phyloP scores from a whole-genome alignment of 75 land plant genomes.

The Gnetum montanum region DNA sequence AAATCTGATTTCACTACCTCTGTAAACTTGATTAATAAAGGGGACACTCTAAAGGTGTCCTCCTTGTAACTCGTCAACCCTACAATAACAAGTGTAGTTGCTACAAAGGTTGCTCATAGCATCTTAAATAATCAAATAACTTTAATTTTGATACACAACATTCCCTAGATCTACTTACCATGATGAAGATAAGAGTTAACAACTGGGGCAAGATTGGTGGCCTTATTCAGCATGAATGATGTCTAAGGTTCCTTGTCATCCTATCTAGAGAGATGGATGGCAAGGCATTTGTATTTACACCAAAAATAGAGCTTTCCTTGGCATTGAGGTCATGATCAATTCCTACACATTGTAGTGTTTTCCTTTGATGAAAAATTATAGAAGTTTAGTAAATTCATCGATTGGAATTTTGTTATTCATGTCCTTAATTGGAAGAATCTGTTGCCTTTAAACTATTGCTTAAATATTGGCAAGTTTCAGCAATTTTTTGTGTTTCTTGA shows the following conservation, averaged over 20 bases:
- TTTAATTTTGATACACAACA: conserved; percentile 48
- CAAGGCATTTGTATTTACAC: conserved; percentile 16
- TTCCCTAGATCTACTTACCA: conserved; percentile 37
- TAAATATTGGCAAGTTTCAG: too few relatives aligned
- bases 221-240: conserved; percentile 53
- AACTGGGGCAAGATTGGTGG: conserved; percentile 46
- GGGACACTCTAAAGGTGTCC: conserved; percentile 54
- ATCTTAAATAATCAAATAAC: conserved; percentile 32
- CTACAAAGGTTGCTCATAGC: conserved; percentile 50
- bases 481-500: too few relatives aligned
- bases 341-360: too few relatives aligned
- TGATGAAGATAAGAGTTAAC: conserved; percentile 34
- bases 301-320: conserved; percentile 47
- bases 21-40: conserved; percentile 41
- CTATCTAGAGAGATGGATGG: conserved; percentile 53
- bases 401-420: too few relatives aligned
- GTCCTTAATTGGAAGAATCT: too few relatives aligned
- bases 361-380: too few relatives aligned
- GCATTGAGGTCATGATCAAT: conserved; percentile 58
- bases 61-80: conserved; percentile 38
- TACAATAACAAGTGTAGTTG: conserved; percentile 28
- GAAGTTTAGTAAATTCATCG: too few relatives aligned
- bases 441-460: too few relatives aligned
- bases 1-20: conserved; percentile 51
- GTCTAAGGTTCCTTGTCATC: conserved; percentile 52